These are phyloP conservation scores for Claviceps lovelessii DNA, from an alignment of 2,329 filamentous ascomycete genomes.

Conservation along the genomic window DNA sequence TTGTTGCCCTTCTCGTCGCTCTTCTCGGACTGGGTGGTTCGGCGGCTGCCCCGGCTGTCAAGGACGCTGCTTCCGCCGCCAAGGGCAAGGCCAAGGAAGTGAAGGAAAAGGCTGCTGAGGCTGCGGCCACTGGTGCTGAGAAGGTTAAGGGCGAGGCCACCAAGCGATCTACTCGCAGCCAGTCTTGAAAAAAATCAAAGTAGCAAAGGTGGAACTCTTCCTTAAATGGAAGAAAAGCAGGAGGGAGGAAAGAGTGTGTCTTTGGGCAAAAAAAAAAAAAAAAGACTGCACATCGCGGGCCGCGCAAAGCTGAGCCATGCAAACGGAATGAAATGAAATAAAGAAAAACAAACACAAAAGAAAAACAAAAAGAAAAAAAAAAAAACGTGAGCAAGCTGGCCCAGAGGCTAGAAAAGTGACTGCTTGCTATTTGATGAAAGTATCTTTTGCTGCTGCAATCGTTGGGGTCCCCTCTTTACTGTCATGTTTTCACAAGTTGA, in stretches of 20 bases:
- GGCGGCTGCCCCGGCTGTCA: constrained; percentile 54
- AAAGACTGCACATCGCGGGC: background rate
- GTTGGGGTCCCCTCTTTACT: background rate
- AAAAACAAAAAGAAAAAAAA: too few relatives aligned
- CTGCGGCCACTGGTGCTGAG: constrained; percentile 48
- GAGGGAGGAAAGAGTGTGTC: background rate
- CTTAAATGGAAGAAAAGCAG: background rate
- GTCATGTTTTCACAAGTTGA: background rate
- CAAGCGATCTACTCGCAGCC: constrained; percentile 45
- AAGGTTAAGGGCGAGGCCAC: constrained; percentile 60
- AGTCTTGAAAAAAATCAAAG: constrained; percentile 25
- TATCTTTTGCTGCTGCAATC: background rate
- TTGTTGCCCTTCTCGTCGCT: constrained; percentile 57
- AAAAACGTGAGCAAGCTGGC: background rate
- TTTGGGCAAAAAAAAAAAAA: background rate
- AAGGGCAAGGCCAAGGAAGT: constrained; percentile 63
- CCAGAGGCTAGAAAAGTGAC: background rate
- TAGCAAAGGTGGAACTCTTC: background rate
- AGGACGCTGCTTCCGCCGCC: constrained; percentile 51
- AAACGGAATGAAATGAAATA: too few relatives aligned
- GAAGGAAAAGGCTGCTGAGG: constrained; percentile 49
- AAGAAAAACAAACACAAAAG: too few relatives aligned
- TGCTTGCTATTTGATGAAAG: constrained; percentile 2
- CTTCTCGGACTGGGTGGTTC: constrained; percentile 50
- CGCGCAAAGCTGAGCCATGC: background rate